Percentiles rank a stretch among this genome's conserved stretches.
Conservation (phyloP, 805 yeast species). For the Teunomyces gatunensis region DNA sequence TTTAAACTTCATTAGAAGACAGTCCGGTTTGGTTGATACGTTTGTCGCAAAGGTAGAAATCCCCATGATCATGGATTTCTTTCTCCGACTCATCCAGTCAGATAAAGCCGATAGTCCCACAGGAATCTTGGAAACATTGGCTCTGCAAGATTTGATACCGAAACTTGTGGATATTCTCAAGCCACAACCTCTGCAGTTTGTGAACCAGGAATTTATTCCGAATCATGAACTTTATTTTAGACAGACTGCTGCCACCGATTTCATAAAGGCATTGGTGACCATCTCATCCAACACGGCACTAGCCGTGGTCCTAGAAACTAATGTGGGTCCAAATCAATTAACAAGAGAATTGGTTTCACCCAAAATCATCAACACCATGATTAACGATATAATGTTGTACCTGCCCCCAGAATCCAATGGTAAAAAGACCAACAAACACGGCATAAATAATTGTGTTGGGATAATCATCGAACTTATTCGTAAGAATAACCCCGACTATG, state of each 20-base stretch:
- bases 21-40: slow-evolving; percentile 69
- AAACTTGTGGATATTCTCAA: slow-evolving; percentile 67
- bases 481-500: slow-evolving; percentile 95
- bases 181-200: slow-evolving; percentile 61
- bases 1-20: slow-evolving; percentile 65
- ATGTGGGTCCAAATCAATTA: slow-evolving; percentile 93
- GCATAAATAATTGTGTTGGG: slow-evolving; percentile 91
- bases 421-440: slow-evolving; percentile 62
- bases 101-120: slow-evolving; percentile 89
- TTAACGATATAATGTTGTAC: slow-evolving; percentile 65
- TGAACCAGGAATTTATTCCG: slow-evolving; percentile 17
- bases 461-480: slow-evolving; percentile 91
- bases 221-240: slow-evolving; percentile 41
- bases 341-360: slow-evolving; percentile 87
- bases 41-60: slow-evolving; percentile 85
- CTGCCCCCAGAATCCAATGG: slow-evolving; percentile 12
- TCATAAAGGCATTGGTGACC: slow-evolving; percentile 88
- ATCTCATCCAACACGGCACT: slow-evolving; percentile 76
- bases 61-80: slow-evolving; percentile 91
- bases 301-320: slow-evolving; percentile 81
- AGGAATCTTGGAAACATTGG: slow-evolving; percentile 75
- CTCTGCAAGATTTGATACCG: slow-evolving; percentile 70
- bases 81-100: slow-evolving; percentile 84
- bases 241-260: slow-evolving; percentile 94
- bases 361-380: slow-evolving; percentile 61